phyloP scores from a whole-genome alignment of 2,329 filamentous ascomycete species.

The Scortechinia acanthostroma region DNA sequence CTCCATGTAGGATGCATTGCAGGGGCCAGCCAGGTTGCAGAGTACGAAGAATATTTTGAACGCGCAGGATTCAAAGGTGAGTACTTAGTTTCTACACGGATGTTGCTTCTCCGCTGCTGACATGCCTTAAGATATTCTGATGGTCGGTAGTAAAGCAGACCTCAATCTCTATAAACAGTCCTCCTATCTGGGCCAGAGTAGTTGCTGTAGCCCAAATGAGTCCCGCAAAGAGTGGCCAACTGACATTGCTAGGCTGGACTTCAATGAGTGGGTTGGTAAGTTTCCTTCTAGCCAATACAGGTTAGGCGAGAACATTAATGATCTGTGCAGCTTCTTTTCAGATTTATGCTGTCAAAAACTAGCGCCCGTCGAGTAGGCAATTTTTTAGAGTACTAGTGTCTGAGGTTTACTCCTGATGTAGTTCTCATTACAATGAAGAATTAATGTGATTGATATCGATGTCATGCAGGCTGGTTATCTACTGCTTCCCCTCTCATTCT shows the following conservation, averaged over 20 bases:
- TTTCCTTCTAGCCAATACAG: conserved; percentile 4
- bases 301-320: not conserved
- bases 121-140: conserved; percentile 15
- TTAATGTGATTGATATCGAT: too few species aligned
- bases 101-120: too few species aligned
- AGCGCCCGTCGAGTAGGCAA: too few species aligned
- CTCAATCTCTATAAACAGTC: conserved; percentile 21
- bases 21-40: conserved; percentile 28
- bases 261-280: conserved; percentile 29
- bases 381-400: too few species aligned
- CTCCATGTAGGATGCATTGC: conserved; percentile 38
- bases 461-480: too few species aligned
- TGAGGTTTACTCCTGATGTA: too few species aligned
- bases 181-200: conserved; percentile 3
- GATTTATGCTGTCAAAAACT: conserved; percentile 31
- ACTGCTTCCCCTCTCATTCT: too few species aligned
- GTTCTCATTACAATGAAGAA: too few species aligned
- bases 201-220: conserved; percentile 10
- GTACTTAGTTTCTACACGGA: too few species aligned
- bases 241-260: conserved; percentile 16
- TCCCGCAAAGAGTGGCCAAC: conserved; percentile 4
- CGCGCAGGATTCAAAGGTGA: conserved; percentile 8
- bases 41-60: conserved; percentile 30
- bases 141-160: conserved; percentile 24
- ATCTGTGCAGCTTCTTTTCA: conserved; percentile 22